Evolutionary conservation across 352 stramenopile species (phyloP).

Genomic region (Thraustochytrium sp.): DNA sequence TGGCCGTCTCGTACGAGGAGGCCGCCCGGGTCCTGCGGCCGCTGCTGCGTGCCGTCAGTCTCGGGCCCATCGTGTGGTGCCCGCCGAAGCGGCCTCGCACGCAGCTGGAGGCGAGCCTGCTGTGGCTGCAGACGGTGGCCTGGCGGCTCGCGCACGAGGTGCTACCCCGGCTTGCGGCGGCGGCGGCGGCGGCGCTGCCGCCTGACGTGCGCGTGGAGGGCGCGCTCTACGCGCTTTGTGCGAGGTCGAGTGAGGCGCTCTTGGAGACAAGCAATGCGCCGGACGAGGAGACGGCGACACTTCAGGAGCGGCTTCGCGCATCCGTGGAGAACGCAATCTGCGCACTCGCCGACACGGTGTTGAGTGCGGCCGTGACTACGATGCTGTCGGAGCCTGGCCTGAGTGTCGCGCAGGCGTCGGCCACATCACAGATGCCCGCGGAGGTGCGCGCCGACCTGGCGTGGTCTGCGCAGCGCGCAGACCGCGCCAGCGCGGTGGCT

Average conservation of each 20-base stretch:
- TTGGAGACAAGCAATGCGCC: neutral
- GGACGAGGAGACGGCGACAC: neutral
- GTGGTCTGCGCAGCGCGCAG: neutral
- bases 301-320: neutral
- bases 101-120: neutral
- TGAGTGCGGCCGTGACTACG: neutral
- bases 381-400: neutral
- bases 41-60: neutral
- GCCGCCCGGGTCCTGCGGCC: neutral
- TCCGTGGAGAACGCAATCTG: neutral
- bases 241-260: neutral
- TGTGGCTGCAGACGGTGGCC: neutral
- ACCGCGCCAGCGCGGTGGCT: neutral
- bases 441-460: neutral
- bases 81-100: neutral
- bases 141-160: neutral
- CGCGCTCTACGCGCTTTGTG: neutral
- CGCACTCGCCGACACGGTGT: neutral
- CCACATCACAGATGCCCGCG: neutral
- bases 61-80: neutral
- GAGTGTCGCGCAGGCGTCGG: neutral
- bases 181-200: no score
- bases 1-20: neutral
- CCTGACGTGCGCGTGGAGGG: neutral
- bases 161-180: neutral